These are phyloP conservation scores for Oryza meridionalis DNA, from an alignment of 176 grass and related monocot species.

Conservation along the genomic window DNA sequence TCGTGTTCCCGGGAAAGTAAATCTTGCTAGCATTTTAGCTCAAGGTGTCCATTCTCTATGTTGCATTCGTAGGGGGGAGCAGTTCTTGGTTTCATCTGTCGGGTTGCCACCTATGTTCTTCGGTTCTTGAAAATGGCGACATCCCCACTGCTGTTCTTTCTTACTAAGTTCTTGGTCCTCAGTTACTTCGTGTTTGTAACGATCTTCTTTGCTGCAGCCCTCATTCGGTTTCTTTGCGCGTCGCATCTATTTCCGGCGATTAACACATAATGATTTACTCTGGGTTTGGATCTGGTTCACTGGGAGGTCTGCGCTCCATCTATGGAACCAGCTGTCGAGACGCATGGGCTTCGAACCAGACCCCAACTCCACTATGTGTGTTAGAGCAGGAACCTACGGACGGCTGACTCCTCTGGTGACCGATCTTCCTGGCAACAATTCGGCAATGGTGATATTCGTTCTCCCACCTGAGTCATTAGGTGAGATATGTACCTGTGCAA, in stretches of 20 bases:
- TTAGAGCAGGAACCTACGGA: slow-evolving; percentile 19
- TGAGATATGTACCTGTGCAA: too few species aligned
- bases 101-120: not conserved
- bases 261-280: too few species aligned
- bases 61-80: not conserved
- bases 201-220: slow-evolving; percentile 3
- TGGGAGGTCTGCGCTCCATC: not conserved
- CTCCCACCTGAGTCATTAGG: too few species aligned
- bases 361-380: not conserved
- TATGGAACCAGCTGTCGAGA: not conserved
- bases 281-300: not conserved
- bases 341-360: not conserved
- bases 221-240: not conserved
- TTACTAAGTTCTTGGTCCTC: not conserved
- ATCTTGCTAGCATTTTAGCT: not conserved
- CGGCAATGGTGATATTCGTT: not conserved
- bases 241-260: not conserved
- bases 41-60: too few species aligned
- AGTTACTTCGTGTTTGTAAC: not conserved
- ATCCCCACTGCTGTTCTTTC: not conserved
- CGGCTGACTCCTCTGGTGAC: slow-evolving; percentile 34
- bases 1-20: not conserved
- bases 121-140: not conserved
- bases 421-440: slow-evolving; percentile 10
- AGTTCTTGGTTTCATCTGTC: not conserved